phyloP scores from a whole-genome alignment of 768 basidiomycete genomes.

The Candolleomyces efflorescens region DNA sequence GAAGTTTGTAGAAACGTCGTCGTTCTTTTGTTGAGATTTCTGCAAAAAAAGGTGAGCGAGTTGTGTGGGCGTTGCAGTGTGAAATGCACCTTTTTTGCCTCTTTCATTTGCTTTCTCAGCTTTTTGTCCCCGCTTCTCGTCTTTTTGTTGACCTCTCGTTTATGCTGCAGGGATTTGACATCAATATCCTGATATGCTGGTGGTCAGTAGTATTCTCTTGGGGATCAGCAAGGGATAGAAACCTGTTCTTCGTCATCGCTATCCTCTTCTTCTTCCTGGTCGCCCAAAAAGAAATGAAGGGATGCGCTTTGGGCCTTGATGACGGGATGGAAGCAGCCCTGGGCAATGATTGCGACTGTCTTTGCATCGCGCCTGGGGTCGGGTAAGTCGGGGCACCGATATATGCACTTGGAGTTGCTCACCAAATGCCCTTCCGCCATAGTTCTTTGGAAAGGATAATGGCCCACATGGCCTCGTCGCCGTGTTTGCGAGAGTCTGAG shows the following conservation, averaged over 20 bases:
- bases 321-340: slow-evolving; percentile 91
- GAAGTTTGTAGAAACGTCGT: slow-evolving; percentile 59
- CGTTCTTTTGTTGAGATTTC: slow-evolving; percentile 29
- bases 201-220: background rate
- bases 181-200: slow-evolving; percentile 48
- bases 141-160: slow-evolving; percentile 92
- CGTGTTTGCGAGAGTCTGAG: slow-evolving; percentile 15
- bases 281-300: slow-evolving; percentile 94
- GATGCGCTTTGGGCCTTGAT: slow-evolving; percentile 94
- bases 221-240: slow-evolving; percentile 3
- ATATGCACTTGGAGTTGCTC: too few relatives aligned
- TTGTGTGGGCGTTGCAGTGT: background rate
- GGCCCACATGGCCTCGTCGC: slow-evolving; percentile 97
- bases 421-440: slow-evolving; percentile 88
- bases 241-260: slow-evolving; percentile 70
- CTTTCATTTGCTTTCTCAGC: slow-evolving; percentile 66
- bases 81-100: slow-evolving; percentile 62
- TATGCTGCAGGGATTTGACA: slow-evolving; percentile 74
- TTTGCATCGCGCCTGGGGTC: slow-evolving; percentile 66
- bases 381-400: too few relatives aligned
- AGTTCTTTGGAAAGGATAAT: slow-evolving; percentile 90
- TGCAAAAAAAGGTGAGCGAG: slow-evolving; percentile 12
- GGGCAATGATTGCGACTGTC: slow-evolving; percentile 85
- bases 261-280: slow-evolving; percentile 70
- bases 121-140: slow-evolving; percentile 79